These are phyloP conservation scores for Pterocarpus macrocarpus DNA, from an alignment of 306 rosid species.

Conservation along the genomic window DNA sequence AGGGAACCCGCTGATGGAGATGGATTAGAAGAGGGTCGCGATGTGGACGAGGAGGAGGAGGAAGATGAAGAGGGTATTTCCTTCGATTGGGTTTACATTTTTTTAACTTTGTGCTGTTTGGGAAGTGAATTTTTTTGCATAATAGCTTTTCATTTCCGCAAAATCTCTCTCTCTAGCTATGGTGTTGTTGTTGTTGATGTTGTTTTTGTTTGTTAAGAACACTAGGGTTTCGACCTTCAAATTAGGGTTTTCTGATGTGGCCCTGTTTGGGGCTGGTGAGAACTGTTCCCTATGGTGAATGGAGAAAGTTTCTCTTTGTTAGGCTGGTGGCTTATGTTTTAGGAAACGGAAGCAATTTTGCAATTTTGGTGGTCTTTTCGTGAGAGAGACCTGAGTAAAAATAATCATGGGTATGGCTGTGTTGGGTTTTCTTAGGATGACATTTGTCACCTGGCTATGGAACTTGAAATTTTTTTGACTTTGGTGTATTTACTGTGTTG, in stretches of 20 bases:
- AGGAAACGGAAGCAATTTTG: background rate
- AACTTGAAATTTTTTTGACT: background rate
- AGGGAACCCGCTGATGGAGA: conserved; percentile 72
- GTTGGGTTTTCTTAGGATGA: background rate
- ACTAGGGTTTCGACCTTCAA: conserved; percentile 38
- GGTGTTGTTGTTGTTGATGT: conserved; percentile 14
- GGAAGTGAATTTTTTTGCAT: background rate
- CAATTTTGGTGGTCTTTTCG: background rate
- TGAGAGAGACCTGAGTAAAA: background rate
- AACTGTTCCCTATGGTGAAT: background rate
- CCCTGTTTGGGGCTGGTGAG: background rate
- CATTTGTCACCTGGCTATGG: background rate
- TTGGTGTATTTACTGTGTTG: background rate
- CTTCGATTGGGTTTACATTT: background rate
- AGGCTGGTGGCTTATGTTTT: background rate
- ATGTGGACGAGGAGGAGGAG: conserved; percentile 68
- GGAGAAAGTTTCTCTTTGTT: background rate
- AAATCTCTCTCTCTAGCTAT: background rate
- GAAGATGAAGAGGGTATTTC: conserved; percentile 87
- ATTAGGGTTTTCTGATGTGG: conserved; percentile 23
- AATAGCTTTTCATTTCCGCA: background rate
- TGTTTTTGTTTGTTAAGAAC: background rate
- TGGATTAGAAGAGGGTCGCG: conserved; percentile 59
- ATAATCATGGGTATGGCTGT: background rate
- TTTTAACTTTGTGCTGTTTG: background rate